Conservation (phyloP, 352 stramenopile species). For the Stephanocyclus meneghinianus region DNA sequence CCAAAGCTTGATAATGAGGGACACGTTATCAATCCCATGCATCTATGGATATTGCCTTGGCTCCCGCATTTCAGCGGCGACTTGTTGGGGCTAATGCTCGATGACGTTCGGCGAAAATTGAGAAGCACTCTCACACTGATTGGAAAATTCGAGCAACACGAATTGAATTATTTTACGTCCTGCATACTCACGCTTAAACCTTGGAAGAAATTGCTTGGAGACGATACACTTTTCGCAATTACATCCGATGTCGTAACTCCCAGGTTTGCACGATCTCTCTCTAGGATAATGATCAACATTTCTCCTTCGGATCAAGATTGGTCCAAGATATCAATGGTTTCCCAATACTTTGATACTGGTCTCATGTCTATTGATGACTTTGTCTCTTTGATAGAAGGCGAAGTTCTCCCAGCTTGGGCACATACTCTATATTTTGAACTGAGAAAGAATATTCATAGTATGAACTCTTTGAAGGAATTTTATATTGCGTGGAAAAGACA, state of each 20-base stretch:
- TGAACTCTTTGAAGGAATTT: slow-evolving; percentile 25
- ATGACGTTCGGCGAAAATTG: slow-evolving; percentile 66
- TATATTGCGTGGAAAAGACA: slow-evolving; percentile 62
- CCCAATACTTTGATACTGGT: slow-evolving; percentile 47
- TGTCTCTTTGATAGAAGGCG: slow-evolving; percentile 72
- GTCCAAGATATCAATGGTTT: slow-evolving; percentile 35
- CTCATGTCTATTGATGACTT: slow-evolving; percentile 70
- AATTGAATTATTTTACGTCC: slow-evolving; percentile 49
- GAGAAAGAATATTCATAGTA: slow-evolving; percentile 11
- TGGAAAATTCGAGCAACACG: slow-evolving; percentile 34
- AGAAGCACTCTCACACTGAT: slow-evolving; percentile 58
- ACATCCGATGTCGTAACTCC: slow-evolving; percentile 61
- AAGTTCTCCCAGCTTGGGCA: slow-evolving; percentile 65
- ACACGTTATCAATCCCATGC: slow-evolving; percentile 41
- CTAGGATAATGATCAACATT: slow-evolving; percentile 25
- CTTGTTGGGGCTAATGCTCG: slow-evolving; percentile 56
- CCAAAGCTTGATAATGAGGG: slow-evolving; percentile 33
- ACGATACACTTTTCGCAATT: slow-evolving; percentile 47
- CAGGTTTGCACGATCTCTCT: slow-evolving; percentile 51
- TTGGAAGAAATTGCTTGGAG: slow-evolving; percentile 60
- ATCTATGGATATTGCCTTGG: slow-evolving; percentile 76
- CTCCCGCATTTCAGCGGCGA: slow-evolving; percentile 66
- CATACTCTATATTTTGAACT: slow-evolving; percentile 30
- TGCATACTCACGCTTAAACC: slow-evolving; percentile 45
- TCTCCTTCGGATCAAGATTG: slow-evolving; percentile 37